Percentiles rank a stretch among this genome's conserved stretches.
These are phyloP conservation scores for Fomitopsis palustris DNA, from an alignment of 1,284 basidiomycete species.

Conservation along the genomic window DNA sequence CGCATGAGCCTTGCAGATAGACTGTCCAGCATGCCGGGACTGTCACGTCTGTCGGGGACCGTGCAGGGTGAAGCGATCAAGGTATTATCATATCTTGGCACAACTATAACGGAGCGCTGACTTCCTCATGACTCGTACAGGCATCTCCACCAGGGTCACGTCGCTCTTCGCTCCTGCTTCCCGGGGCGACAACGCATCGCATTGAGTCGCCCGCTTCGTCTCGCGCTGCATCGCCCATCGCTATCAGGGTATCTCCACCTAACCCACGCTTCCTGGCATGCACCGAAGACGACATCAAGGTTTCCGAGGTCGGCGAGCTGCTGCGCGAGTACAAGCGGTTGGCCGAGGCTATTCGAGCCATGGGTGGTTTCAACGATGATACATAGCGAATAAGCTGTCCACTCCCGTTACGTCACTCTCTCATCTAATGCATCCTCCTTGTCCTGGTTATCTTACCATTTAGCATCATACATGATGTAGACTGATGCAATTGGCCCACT, in stretches of 20 bases:
- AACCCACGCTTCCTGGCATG: conserved; percentile 67
- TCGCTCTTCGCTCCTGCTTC: conserved; percentile 43
- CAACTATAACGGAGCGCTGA: neutral
- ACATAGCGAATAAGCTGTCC: neutral
- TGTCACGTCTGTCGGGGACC: conserved; percentile 41
- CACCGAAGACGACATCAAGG: conserved; percentile 64
- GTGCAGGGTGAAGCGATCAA: conserved; percentile 18
- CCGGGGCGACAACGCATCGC: conserved; percentile 23
- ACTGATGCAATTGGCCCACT: neutral
- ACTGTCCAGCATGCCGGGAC: conserved; percentile 65
- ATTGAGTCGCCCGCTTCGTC: conserved; percentile 44
- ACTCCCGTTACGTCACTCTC: neutral
- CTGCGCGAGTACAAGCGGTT: conserved; percentile 73
- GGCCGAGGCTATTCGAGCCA: conserved; percentile 39
- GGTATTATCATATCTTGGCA: conserved; percentile 13
- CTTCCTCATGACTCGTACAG: conserved; percentile 14
- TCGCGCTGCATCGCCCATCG: conserved; percentile 39
- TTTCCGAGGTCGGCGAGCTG: conserved; percentile 74
- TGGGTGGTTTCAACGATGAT: conserved; percentile 39
- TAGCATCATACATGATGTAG: neutral
- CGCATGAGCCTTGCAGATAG: conserved; percentile 73
- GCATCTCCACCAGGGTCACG: conserved; percentile 44
- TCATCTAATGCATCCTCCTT: neutral
- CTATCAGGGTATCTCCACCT: conserved; percentile 47
- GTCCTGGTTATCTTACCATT: neutral